phyloP scores from a whole-genome alignment of 2,329 filamentous ascomycete species.

The Beauveria sp. region DNA sequence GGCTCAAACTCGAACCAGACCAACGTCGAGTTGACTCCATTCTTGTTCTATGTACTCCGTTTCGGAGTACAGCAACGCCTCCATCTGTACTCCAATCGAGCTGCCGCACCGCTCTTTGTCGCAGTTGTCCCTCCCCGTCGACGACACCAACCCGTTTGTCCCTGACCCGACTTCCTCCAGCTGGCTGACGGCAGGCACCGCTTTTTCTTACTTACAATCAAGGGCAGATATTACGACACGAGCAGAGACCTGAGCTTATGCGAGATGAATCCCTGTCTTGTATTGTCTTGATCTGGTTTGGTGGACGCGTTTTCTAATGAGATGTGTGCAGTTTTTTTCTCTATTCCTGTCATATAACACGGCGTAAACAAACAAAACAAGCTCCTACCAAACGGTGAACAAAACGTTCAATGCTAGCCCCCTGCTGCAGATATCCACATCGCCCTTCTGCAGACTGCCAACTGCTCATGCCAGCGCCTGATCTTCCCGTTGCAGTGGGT shows the following conservation, averaged over 20 bases:
- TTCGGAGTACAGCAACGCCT: background rate
- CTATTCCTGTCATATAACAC: no score
- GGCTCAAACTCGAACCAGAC: background rate
- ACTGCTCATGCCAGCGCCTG: background rate
- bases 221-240: slow-evolving; percentile 7
- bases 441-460: background rate
- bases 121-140: background rate
- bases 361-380: background rate
- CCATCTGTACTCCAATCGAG: background rate
- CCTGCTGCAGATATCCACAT: background rate
- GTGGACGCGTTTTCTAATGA: background rate
- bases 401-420: background rate
- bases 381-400: background rate
- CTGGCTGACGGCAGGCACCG: slow-evolving; percentile 8
- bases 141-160: background rate
- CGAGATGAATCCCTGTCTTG: background rate
- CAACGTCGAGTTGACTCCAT: background rate
- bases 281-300: background rate
- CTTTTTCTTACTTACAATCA: slow-evolving; percentile 10
- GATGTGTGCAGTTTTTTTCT: background rate
- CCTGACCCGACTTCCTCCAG: background rate
- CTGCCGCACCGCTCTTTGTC: background rate
- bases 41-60: background rate
- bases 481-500: slow-evolving; percentile 6
- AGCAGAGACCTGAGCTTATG: background rate